A percentile compares a stretch with the other conserved stretches of the same genome.
phyloP scores from a whole-genome alignment of 345 rosid genomes.

The Syzygium jambos region DNA sequence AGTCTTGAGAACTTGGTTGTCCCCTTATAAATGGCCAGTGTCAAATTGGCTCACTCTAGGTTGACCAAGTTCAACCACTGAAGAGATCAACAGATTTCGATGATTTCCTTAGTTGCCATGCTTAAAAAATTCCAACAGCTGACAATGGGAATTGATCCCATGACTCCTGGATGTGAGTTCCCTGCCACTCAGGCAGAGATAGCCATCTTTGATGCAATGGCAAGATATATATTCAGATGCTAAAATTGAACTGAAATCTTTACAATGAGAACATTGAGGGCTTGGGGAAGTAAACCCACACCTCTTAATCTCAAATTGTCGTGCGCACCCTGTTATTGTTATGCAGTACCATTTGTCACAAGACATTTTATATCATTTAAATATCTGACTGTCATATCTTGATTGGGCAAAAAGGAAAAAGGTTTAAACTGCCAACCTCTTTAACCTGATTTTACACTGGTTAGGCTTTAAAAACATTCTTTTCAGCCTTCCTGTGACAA shows the following conservation, averaged over 20 bases:
- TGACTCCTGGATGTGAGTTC: background rate
- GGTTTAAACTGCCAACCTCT: background rate
- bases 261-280: background rate
- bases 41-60: background rate
- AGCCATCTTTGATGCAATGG: background rate
- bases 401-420: background rate
- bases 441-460: background rate
- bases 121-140: background rate
- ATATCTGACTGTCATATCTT: background rate
- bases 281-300: background rate
- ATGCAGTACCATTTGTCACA: background rate
- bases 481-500: background rate
- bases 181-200: background rate
- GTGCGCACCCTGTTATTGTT: background rate
- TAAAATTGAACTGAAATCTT: background rate
- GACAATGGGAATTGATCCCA: background rate
- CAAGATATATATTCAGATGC: background rate
- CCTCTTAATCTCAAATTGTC: background rate
- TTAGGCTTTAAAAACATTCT: background rate
- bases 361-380: background rate
- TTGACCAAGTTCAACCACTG: background rate
- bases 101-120: background rate
- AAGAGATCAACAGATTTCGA: background rate
- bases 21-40: background rate
- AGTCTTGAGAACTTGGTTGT: background rate